These are phyloP conservation scores for Sphaerostilbella broomeana DNA, from an alignment of 2,329 filamentous ascomycete genomes.

Conservation along the genomic window DNA sequence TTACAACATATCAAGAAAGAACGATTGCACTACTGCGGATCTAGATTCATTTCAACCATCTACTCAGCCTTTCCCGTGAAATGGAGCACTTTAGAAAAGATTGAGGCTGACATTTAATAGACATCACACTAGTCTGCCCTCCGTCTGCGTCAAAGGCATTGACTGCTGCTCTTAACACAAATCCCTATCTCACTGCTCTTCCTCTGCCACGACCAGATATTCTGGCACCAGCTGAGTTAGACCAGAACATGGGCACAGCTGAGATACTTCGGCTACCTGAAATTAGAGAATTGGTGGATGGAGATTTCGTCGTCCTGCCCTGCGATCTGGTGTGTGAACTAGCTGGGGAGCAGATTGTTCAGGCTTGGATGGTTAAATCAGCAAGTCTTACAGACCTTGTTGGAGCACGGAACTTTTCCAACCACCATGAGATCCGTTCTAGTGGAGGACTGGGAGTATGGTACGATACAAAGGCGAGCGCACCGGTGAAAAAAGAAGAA, in stretches of 20 bases:
- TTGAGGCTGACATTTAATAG: slow-evolving; percentile 32
- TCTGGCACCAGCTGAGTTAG: slow-evolving; percentile 67
- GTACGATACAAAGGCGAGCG: slow-evolving; percentile 76
- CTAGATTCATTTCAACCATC: not conserved
- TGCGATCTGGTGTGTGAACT: slow-evolving; percentile 93
- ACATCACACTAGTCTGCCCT: slow-evolving; percentile 57
- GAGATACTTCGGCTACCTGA: slow-evolving; percentile 81
- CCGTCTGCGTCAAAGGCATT: slow-evolving; percentile 62
- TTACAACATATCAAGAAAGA: no score
- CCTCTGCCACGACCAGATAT: slow-evolving; percentile 68
- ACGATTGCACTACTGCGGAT: no score
- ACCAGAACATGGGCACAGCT: slow-evolving; percentile 81
- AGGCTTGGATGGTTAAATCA: slow-evolving; percentile 87
- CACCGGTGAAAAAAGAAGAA: slow-evolving; percentile 79
- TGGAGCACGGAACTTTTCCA: slow-evolving; percentile 38
- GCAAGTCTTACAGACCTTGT: slow-evolving; percentile 60
- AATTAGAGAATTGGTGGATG: slow-evolving; percentile 68
- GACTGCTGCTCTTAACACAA: slow-evolving; percentile 64
- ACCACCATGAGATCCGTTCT: slow-evolving; percentile 34
- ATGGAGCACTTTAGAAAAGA: not conserved
- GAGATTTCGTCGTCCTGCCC: slow-evolving; percentile 84
- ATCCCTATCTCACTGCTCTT: slow-evolving; percentile 68
- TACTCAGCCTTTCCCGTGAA: not conserved
- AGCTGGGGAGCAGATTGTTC: slow-evolving; percentile 71
- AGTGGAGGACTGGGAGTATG: slow-evolving; percentile 83